Percentiles rank a stretch among this genome's conserved stretches.
phyloP scores from a whole-genome alignment of 169 alveolate species.

The Plasmodium coatneyi region DNA sequence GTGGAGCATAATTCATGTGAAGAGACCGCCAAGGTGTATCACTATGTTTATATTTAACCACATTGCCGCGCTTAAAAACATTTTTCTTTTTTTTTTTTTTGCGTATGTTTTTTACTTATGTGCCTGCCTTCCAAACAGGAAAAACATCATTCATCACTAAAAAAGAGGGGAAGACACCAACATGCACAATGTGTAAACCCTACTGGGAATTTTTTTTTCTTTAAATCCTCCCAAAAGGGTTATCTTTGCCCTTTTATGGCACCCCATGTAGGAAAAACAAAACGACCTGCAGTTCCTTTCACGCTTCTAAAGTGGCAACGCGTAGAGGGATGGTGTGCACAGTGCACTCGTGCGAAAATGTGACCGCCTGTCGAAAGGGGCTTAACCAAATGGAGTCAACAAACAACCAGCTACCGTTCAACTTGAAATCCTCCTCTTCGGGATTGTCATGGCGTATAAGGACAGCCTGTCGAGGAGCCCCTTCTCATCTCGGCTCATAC shows the following conservation, averaged over 20 bases:
- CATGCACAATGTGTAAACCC: background rate
- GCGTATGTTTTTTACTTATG: background rate
- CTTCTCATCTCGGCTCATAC: constrained; percentile 22
- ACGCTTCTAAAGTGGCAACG: background rate
- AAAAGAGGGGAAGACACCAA: background rate
- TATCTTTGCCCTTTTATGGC: background rate
- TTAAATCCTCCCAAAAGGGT: background rate
- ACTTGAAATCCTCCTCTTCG: background rate
- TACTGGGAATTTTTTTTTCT: background rate
- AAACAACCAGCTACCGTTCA: background rate
- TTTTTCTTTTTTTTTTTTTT: too few relatives aligned
- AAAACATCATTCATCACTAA: background rate
- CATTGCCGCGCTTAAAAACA: background rate
- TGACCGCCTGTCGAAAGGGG: background rate
- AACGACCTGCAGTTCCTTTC: background rate
- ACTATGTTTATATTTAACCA: background rate
- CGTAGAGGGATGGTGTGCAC: background rate
- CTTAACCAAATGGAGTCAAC: background rate
- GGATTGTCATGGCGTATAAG: constrained; percentile 20
- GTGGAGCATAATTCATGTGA: background rate
- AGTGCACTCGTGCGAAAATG: background rate
- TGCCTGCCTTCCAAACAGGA: background rate
- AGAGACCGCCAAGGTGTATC: background rate
- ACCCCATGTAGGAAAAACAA: background rate
- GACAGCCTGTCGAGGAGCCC: constrained; percentile 23